These are phyloP conservation scores for Penicillium turbatum DNA, from an alignment of 495 filamentous ascomycete species.

Conservation along the genomic window DNA sequence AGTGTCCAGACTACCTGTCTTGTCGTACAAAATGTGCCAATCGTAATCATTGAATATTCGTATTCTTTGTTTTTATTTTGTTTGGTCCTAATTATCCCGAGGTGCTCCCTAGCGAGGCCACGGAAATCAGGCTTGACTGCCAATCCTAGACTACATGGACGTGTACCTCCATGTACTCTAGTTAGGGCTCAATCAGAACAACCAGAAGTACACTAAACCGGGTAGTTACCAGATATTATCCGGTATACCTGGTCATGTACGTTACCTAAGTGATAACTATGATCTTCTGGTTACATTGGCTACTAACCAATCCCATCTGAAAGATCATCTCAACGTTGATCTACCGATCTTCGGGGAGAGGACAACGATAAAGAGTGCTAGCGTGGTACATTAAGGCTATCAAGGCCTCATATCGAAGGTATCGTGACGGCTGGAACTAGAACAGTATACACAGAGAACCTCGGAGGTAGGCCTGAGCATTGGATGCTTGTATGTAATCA, in stretches of 20 bases:
- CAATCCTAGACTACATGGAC: background rate
- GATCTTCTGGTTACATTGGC: no score
- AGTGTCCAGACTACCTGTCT: background rate
- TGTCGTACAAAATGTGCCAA: background rate
- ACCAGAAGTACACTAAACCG: no score
- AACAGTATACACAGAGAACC: no score
- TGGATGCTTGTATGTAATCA: background rate
- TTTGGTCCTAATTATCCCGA: background rate
- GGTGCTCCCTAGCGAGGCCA: background rate
- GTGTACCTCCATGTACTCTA: no score
- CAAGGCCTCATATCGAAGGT: background rate
- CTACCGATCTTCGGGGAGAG: no score
- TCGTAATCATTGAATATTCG: background rate
- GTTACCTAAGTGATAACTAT: no score
- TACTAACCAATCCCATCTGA: no score
- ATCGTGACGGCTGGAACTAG: background rate
- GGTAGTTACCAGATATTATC: no score
- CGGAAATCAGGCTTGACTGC: background rate
- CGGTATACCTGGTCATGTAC: no score
- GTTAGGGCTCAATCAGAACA: no score
- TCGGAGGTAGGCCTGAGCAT: background rate
- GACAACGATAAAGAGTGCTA: no score
- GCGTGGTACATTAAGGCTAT: background rate
- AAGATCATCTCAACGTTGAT: no score
- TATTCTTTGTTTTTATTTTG: background rate